A percentile compares a stretch with the other conserved stretches of the same genome.
Evolutionary conservation across 768 basidiomycete species (phyloP).

Genomic region (Hygrocybe coccinea): DNA sequence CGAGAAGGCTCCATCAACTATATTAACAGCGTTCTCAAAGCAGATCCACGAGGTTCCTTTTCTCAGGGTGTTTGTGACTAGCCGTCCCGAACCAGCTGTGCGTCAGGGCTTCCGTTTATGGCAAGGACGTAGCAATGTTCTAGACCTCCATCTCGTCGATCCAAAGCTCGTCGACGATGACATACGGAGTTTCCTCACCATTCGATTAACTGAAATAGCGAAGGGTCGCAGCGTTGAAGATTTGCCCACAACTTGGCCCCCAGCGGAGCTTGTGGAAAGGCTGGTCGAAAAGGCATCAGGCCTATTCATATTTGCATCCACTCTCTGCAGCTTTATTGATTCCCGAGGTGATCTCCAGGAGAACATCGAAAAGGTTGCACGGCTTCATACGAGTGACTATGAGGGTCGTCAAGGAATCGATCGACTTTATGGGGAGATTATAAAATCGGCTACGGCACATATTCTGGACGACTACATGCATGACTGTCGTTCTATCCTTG

Average conservation of each 20-base stretch:
- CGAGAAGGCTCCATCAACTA: not conserved
- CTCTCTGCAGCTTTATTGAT: conserved; percentile 15
- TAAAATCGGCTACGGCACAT: conserved; percentile 5
- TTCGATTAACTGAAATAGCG: conserved; percentile 12
- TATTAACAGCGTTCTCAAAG: not conserved
- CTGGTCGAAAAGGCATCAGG: not conserved
- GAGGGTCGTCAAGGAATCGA: conserved; percentile 17
- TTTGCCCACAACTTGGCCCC: not conserved
- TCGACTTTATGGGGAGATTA: conserved; percentile 12
- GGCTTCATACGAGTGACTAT: conserved; percentile 12
- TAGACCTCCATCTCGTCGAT: conserved; percentile 5
- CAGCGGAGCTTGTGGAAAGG: not conserved
- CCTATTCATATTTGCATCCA: conserved; percentile 3
- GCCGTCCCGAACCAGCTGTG: conserved; percentile 13
- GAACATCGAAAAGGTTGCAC: conserved; percentile 12
- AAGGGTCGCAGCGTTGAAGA: not conserved
- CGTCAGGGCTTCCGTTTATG: not conserved
- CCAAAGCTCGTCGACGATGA: conserved; percentile 10
- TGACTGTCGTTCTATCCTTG: conserved; percentile 3
- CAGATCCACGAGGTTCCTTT: not conserved
- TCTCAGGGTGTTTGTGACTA: conserved; percentile 4
- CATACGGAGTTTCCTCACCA: conserved; percentile 14
- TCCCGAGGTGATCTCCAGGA: not conserved
- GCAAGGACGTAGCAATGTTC: not conserved
- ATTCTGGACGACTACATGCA: conserved; percentile 2